Evolutionary conservation across 23 red algal species (phyloP).

Genomic region (Gracilaria gracilis): DNA sequence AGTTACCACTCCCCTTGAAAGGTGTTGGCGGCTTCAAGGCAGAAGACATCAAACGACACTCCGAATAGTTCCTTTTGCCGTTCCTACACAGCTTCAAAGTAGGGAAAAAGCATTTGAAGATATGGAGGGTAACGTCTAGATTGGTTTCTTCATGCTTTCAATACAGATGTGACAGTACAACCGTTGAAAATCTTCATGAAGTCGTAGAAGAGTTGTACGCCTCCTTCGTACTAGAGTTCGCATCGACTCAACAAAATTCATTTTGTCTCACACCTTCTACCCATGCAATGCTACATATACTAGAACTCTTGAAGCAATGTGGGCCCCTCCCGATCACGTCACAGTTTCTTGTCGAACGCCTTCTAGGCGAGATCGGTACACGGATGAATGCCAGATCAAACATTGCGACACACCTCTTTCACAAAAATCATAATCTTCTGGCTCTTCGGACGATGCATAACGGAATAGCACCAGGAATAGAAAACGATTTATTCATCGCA

Average conservation of each 20-base stretch:
- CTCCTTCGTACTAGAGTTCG: background rate
- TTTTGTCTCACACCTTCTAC: slow-evolving; percentile 23
- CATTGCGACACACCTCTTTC: background rate
- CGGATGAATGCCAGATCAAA: background rate
- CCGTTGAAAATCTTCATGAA: background rate
- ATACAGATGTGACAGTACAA: background rate
- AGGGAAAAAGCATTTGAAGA: background rate
- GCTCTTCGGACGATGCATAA: background rate
- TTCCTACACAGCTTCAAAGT: background rate
- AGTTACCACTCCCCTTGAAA: background rate
- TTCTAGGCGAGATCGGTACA: slow-evolving; percentile 10
- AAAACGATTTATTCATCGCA: too few relatives aligned
- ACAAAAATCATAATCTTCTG: background rate
- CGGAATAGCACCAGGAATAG: background rate
- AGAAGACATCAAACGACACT: slow-evolving; percentile 4
- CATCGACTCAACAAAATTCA: background rate
- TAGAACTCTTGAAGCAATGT: background rate
- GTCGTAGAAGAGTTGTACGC: slow-evolving; percentile 15
- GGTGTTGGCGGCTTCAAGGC: background rate
- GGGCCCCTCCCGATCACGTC: slow-evolving; percentile 2
- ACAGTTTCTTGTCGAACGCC: slow-evolving; percentile 19
- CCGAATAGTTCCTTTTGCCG: background rate
- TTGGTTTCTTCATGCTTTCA: background rate
- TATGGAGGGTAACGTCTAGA: background rate
- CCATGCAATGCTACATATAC: slow-evolving; percentile 2